Base-by-base conservation (phyloP, 257 asterid species). In the Solanum verrucosum region DNA sequence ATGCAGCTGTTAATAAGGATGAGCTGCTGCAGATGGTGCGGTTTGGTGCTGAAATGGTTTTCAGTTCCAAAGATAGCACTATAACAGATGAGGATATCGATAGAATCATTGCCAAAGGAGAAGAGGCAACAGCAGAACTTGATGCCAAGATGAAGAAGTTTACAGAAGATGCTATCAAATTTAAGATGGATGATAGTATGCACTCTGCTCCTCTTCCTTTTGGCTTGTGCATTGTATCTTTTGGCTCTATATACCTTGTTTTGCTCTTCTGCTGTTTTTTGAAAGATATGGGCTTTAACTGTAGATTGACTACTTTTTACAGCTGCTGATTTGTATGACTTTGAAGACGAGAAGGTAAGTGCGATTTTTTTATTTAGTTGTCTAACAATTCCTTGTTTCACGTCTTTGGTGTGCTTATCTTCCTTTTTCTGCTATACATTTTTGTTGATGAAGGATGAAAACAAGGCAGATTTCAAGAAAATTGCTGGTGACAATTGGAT, bases 31-130 rank as follows among this genome's bases (percentile, higher is more conserved):
- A 97, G 91, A 97, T 95, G 99, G 99, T 97, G 89, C 93, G 99
- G 86, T 97, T 96, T 92, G 99, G 99, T 89, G 99, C 99, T 87
- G 99, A 96, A 94, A 97, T 97, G 99, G 99, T 97, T 90, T 97
- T 97, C 95, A 96, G 98, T 89, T 96, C 99, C 90, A 97, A 97
- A 92, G 99, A 96, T 91, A 96, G 99, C 93, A 97, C 99, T 25
- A 97, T 97, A 88, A 97, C 99, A 2, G 99, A 97, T 91, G 99
- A 97, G 89, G 99, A 97, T 92, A 96, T 97, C 67, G 99, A 97
- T 89, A 94, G 99, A 84, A 97, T 97, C 63, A 97, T 97, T 91
- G 99, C 99, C 78, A 96, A 96, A 91, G 99, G 99, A 90, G 99
- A 97, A 94, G 99, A 97, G 92, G 96, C 99, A 79, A 97, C 99